Percentiles rank a stretch among this genome's conserved stretches.
phyloP scores from a whole-genome alignment of 352 stramenopile species.

The Peronospora farinosa region DNA sequence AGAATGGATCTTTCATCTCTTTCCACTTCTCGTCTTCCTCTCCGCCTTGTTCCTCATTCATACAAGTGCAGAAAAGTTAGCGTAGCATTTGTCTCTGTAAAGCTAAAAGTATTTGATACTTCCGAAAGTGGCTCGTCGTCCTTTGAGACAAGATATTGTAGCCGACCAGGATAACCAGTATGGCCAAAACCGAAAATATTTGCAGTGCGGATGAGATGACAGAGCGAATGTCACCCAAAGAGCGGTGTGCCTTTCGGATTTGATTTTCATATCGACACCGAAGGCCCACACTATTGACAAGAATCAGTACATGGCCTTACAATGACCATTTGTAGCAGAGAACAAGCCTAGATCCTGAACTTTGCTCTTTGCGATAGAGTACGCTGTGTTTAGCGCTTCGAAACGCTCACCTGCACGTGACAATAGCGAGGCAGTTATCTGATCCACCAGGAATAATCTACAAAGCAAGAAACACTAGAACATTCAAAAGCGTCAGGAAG shows the following conservation, averaged over 20 bases:
- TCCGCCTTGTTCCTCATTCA: constrained; percentile 15
- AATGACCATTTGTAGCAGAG: too few species aligned
- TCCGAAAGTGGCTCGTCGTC: constrained; percentile 25
- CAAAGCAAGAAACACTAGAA: too few species aligned
- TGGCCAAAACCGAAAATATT: too few species aligned
- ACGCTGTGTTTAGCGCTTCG: constrained; percentile 8
- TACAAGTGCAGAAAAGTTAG: constrained; percentile 23
- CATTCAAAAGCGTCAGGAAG: constrained; percentile 2
- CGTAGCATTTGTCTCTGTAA: constrained; percentile 7
- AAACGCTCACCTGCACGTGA: too few species aligned
- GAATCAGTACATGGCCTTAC: constrained; percentile 71
- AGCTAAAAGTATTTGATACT: constrained; percentile 33
- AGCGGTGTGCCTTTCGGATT: constrained; percentile 55
- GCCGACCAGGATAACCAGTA: too few species aligned
- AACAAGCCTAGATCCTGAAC: too few species aligned
- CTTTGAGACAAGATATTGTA: too few species aligned
- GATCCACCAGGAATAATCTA: too few species aligned
- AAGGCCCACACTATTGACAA: constrained; percentile 84
- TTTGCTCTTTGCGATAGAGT: too few species aligned
- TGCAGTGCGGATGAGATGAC: too few species aligned
- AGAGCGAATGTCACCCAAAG: constrained; percentile 55
- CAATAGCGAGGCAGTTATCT: too few species aligned
- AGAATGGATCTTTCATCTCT: constrained; percentile 42
- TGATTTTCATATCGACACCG: constrained; percentile 71
- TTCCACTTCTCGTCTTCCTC: constrained; percentile 25